phyloP scores from a whole-genome alignment of 495 filamentous ascomycete genomes.

The Daldinia loculata region DNA sequence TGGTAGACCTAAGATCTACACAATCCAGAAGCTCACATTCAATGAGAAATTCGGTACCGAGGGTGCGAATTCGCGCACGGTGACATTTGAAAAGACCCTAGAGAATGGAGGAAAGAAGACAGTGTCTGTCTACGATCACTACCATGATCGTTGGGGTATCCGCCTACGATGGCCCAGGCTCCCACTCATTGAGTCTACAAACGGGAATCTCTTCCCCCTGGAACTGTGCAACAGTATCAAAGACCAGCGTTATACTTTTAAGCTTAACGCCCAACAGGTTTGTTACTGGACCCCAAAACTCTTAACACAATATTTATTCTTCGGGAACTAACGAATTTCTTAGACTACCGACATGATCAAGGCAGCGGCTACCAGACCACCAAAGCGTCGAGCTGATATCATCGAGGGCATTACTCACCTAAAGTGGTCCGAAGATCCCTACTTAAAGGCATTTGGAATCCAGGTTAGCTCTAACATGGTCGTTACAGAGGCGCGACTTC shows the following conservation, averaged over 20 bases:
- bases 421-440: slow-evolving; percentile 71
- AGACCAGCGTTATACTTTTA: slow-evolving; percentile 81
- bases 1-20: slow-evolving; percentile 61
- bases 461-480: slow-evolving; percentile 69
- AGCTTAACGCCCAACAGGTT: slow-evolving; percentile 70
- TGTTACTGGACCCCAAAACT: slow-evolving; percentile 13
- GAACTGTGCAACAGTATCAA: slow-evolving; percentile 66
- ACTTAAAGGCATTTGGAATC: slow-evolving; percentile 74
- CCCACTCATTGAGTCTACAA: slow-evolving; percentile 76
- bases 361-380: slow-evolving; percentile 74
- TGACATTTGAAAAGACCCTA: slow-evolving; percentile 66
- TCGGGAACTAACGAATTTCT: slow-evolving; percentile 34
- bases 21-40: slow-evolving; percentile 66
- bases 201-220: slow-evolving; percentile 75
- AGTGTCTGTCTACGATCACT: slow-evolving; percentile 73
- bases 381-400: slow-evolving; percentile 68
- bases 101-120: slow-evolving; percentile 53
- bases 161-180: slow-evolving; percentile 58
- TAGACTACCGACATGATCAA: slow-evolving; percentile 84
- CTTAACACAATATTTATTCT: background rate
- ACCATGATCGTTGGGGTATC: slow-evolving; percentile 68
- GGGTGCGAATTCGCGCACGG: slow-evolving; percentile 61
- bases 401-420: slow-evolving; percentile 70
- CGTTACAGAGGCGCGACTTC: slow-evolving; percentile 70
- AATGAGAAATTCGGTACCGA: slow-evolving; percentile 44